A percentile compares a stretch with the other conserved stretches of the same genome.
Conservation (phyloP, 257 asterid species). For the Ehretia macrophylla region DNA sequence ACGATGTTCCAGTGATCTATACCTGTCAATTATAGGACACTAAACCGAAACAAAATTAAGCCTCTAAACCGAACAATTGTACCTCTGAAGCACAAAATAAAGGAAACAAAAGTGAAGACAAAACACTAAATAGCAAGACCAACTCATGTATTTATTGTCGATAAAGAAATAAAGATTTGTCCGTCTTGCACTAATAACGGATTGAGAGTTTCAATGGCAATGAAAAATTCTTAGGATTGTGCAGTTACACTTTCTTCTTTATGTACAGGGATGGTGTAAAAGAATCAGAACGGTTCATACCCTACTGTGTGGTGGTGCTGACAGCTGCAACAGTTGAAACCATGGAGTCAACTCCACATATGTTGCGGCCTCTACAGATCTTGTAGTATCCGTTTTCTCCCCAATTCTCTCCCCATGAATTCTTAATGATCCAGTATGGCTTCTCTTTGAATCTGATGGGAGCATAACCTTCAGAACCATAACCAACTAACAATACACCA, state of each 20-base stretch:
- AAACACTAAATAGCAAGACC: too few relatives aligned
- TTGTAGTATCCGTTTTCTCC: slow-evolving; percentile 78
- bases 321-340: slow-evolving; percentile 87
- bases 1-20: too few relatives aligned
- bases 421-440: slow-evolving; percentile 85
- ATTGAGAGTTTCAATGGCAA: too few relatives aligned
- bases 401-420: slow-evolving; percentile 84
- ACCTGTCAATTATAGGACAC: too few relatives aligned
- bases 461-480: slow-evolving; percentile 58
- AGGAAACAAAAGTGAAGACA: too few relatives aligned
- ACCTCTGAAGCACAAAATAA: too few relatives aligned
- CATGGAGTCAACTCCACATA: slow-evolving; percentile 89
- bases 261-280: not conserved
- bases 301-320: slow-evolving; percentile 16
- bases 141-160: too few relatives aligned
- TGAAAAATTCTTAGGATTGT: too few relatives aligned
- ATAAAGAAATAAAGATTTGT: too few relatives aligned
- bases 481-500: slow-evolving; percentile 79
- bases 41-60: too few relatives aligned
- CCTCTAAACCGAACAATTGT: too few relatives aligned
- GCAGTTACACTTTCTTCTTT: not conserved
- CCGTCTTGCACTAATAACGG: too few relatives aligned
- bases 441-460: slow-evolving; percentile 68
- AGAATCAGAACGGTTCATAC: not conserved
- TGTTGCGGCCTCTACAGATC: slow-evolving; percentile 60